Percentiles rank a stretch among this genome's conserved stretches.
phyloP scores from a whole-genome alignment of 495 filamentous ascomycete species.

The Xylaria cubensis region DNA sequence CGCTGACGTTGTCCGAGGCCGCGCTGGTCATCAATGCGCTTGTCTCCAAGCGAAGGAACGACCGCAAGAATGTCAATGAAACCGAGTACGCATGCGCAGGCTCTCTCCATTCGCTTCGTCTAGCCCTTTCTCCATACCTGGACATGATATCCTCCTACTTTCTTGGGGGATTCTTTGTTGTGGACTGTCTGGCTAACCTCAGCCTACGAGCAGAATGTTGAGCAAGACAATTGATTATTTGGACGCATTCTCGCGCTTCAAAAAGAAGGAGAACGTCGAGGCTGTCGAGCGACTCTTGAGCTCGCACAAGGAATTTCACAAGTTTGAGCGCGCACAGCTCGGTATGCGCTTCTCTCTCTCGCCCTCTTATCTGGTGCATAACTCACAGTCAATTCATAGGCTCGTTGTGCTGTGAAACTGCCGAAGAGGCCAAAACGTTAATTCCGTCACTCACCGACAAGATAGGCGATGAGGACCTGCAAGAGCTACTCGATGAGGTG shows the following conservation, averaged over 20 bases:
- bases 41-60: slow-evolving; percentile 71
- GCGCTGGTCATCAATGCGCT: slow-evolving; percentile 88
- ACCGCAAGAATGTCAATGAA: slow-evolving; percentile 69
- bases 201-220: slow-evolving; percentile 58
- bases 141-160: neutral
- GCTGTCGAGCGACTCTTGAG: slow-evolving; percentile 85
- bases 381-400: slow-evolving; percentile 55
- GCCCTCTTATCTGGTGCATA: slow-evolving; percentile 15
- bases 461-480: slow-evolving; percentile 83
- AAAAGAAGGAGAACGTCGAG: slow-evolving; percentile 90
- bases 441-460: slow-evolving; percentile 91
- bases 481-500: slow-evolving; percentile 89
- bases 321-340: slow-evolving; percentile 92
- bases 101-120: slow-evolving; percentile 8
- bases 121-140: neutral
- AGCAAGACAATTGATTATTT: slow-evolving; percentile 89
- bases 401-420: slow-evolving; percentile 86
- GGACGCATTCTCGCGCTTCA: slow-evolving; percentile 92
- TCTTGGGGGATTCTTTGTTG: neutral
- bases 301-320: slow-evolving; percentile 76
- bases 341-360: slow-evolving; percentile 61
- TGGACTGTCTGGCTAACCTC: slow-evolving; percentile 9
- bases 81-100: slow-evolving; percentile 58
- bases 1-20: slow-evolving; percentile 89
- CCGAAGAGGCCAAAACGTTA: slow-evolving; percentile 94